Base-by-base conservation (phyloP, 192 early-diverging fungal species). In the Linnemannia zychae region DNA sequence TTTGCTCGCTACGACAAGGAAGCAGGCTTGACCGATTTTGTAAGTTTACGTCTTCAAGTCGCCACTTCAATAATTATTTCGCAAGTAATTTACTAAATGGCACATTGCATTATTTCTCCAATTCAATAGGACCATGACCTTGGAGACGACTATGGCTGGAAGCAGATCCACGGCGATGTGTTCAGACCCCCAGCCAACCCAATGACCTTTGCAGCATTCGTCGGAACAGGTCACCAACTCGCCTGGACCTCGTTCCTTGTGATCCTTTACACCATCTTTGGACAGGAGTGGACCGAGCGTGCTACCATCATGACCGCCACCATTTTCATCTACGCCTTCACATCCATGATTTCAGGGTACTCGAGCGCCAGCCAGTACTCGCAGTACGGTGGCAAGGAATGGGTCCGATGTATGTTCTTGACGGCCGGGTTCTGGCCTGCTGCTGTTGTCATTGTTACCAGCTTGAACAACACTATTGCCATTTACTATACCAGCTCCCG, bases 91-190 rank as follows among this genome's bases (percentile, higher is more conserved):
- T 63, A 12, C 11, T 15, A 13, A 9, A 3, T 63, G n/a, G 31
- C 28, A 63, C 57, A 7, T 63, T 68, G 67, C 67, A 28, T n/a
- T 33, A 24, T 16, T 67, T 15, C 2, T 68, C 33, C 33, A 3
- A 18, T 24, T 16, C 20, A 49, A 24, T 72, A 91, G 88, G 94
- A 94, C 71, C 88, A 92, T 36, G 94, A 96, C 77, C 80, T 96
- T 20, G 93, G 92, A 11, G 96, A 97, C 76, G 96, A 97, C 49
- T 96, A 93, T 89, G 96, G 96, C 6, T 97, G 96, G 96, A 97
- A 96, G 81, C 94, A 94, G 84, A 92, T 97, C 11, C 96, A 97
- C 65, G 94, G 94, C 20, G 96, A 97, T 81, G 95, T 97, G 13
- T 97, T 97, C 86, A 89, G 96, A 71, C 89, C 94, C 11, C 94